Evolutionary conservation across 1,284 basidiomycete species (phyloP).

Genomic region (Marasmius tenuissimus): DNA sequence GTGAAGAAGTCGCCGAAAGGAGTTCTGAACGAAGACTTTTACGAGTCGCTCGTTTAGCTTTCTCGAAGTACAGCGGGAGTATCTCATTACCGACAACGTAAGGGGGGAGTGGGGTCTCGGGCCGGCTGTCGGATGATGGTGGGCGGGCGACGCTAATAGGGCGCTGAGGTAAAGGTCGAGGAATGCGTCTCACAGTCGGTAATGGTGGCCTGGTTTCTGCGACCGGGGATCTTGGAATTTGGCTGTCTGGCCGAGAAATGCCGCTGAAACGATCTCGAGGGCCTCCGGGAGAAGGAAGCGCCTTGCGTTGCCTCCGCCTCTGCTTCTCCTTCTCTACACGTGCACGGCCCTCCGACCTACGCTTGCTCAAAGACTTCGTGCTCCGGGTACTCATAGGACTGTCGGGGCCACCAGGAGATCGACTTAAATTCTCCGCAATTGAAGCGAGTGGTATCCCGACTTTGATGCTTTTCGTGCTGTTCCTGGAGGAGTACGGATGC

Average conservation of each 20-base stretch:
- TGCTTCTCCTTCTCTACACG: constrained; percentile 10
- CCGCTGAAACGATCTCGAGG: constrained; percentile 1
- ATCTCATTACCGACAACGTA: not conserved
- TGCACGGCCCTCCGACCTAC: constrained; percentile 3
- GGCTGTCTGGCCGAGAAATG: not conserved
- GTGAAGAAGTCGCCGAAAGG: not conserved
- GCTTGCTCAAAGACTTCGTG: not conserved
- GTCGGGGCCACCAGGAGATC: not conserved
- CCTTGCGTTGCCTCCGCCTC: constrained; percentile 1
- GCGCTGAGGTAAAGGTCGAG: not conserved
- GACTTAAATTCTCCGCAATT: not conserved
- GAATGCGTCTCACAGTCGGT: not conserved
- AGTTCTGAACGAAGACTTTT: not conserved
- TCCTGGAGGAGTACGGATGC: not conserved
- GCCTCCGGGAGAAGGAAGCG: constrained; percentile 1
- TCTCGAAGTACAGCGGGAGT: not conserved
- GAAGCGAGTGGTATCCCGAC: not conserved
- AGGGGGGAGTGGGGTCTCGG: not conserved
- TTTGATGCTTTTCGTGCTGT: not conserved
- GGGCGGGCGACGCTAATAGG: not conserved
- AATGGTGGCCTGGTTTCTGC: not conserved
- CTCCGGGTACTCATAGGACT: not conserved
- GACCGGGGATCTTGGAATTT: not conserved
- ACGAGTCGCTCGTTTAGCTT: not conserved
- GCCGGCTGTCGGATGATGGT: not conserved